Percentiles rank a stretch among this genome's conserved stretches.
phyloP scores from a whole-genome alignment of 1,139 yeast genomes.

The Suhomyces anneliseae region DNA sequence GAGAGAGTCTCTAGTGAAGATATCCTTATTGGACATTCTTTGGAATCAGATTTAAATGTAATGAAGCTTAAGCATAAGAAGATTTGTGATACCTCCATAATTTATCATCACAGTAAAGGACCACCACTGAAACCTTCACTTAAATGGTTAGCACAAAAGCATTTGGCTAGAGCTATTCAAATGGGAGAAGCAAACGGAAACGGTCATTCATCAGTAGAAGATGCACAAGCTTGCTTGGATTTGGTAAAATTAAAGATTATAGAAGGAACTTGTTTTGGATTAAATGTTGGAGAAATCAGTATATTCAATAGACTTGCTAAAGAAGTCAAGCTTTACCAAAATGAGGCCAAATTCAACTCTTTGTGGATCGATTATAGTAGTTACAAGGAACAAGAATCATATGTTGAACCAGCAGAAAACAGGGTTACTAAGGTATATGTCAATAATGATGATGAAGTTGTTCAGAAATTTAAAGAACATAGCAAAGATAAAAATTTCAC shows the following conservation, averaged over 20 bases:
- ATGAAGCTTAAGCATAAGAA: slow-evolving; percentile 58
- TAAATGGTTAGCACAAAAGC: slow-evolving; percentile 60
- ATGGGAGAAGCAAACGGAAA: slow-evolving; percentile 43
- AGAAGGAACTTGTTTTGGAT: slow-evolving; percentile 69
- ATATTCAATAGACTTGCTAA: slow-evolving; percentile 27
- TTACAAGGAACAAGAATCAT: slow-evolving; percentile 12
- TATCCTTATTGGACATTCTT: slow-evolving; percentile 69
- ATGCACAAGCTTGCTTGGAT: slow-evolving; percentile 78
- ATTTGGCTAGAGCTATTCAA: slow-evolving; percentile 63
- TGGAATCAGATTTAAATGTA: slow-evolving; percentile 66
- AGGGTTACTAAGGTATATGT: slow-evolving; percentile 37
- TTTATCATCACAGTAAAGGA: slow-evolving; percentile 75
- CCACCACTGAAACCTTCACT: slow-evolving; percentile 79
- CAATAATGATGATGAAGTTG: slow-evolving; percentile 58
- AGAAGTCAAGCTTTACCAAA: slow-evolving; percentile 1
- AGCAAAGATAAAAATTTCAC: slow-evolving; percentile 45
- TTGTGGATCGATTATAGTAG: slow-evolving; percentile 39
- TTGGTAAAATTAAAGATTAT: slow-evolving; percentile 66
- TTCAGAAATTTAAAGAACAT: slow-evolving; percentile 38
- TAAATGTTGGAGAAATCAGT: slow-evolving; percentile 37
- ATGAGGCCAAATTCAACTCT: slow-evolving; percentile 24
- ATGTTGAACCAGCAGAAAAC: slow-evolving; percentile 25
- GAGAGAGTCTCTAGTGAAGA: slow-evolving; percentile 50
- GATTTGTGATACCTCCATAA: slow-evolving; percentile 67
- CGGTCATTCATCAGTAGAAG: slow-evolving; percentile 90